phyloP scores from a whole-genome alignment of 1,284 basidiomycete genomes.

The Hemileia vastatrix region DNA sequence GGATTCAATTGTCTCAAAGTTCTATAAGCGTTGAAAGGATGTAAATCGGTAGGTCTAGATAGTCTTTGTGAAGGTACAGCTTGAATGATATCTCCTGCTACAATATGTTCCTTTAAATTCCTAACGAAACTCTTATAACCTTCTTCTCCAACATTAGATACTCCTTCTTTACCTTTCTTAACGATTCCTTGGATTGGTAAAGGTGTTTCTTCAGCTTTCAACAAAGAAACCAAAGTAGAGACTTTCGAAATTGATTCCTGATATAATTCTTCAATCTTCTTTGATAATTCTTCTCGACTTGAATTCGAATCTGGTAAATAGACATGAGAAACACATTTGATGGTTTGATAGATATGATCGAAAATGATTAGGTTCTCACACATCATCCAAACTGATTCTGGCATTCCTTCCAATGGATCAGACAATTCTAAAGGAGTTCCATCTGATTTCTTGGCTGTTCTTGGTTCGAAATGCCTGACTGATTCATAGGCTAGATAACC shows the following conservation, averaged over 20 bases:
- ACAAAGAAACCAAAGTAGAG: conserved; percentile 59
- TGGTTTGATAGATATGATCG: conserved; percentile 88
- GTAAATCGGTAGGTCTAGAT: conserved; percentile 71
- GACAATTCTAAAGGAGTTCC: conserved; percentile 58
- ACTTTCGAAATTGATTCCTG: conserved; percentile 70
- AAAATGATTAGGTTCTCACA: conserved; percentile 89
- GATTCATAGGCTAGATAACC: conserved; percentile 97
- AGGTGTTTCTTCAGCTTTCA: conserved; percentile 56
- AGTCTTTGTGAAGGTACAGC: conserved; percentile 93
- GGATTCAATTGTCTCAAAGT: conserved; percentile 90
- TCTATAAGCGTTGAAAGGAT: conserved; percentile 86
- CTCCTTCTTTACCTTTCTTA: conserved; percentile 52
- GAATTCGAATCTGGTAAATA: conserved; percentile 57
- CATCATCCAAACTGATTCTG: conserved; percentile 95
- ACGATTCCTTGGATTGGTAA: conserved; percentile 51
- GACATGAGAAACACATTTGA: conserved; percentile 93
- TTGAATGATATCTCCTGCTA: conserved; percentile 96
- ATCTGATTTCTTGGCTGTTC: conserved; percentile 46
- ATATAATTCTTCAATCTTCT: conserved; percentile 68
- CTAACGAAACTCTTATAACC: conserved; percentile 93
- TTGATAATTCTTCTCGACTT: conserved; percentile 46
- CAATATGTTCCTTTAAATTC: conserved; percentile 81
- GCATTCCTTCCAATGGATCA: conserved; percentile 58
- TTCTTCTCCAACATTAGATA: conserved; percentile 80
- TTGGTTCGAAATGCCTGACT: conserved; percentile 79